Percentiles rank a stretch among this genome's conserved stretches.
These are phyloP conservation scores for Sporothrix curviconia DNA, from an alignment of 2,329 filamentous ascomycete species.

Conservation along the genomic window DNA sequence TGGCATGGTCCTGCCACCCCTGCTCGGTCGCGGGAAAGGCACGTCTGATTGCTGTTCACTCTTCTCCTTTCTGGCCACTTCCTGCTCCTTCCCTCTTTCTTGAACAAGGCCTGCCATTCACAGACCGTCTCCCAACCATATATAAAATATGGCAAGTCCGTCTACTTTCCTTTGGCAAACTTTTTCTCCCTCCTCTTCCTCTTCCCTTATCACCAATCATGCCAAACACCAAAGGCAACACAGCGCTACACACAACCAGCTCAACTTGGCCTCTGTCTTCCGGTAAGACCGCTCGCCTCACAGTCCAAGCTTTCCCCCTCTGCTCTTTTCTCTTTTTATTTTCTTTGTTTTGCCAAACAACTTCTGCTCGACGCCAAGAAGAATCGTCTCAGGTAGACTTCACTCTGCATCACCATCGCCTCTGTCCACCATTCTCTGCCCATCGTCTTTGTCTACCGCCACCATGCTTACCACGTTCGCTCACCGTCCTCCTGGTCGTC, in stretches of 20 bases:
- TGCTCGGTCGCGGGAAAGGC: too few relatives aligned
- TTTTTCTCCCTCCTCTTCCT: not conserved
- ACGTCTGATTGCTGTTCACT: too few relatives aligned
- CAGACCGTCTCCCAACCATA: too few relatives aligned
- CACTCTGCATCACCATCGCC: not conserved
- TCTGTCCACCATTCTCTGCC: not conserved
- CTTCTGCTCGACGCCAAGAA: not conserved
- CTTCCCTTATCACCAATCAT: not conserved
- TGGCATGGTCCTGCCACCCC: too few relatives aligned
- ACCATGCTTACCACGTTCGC: not conserved
- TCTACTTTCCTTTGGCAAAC: too few relatives aligned
- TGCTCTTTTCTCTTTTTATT: not conserved
- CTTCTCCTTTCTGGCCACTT: too few relatives aligned
- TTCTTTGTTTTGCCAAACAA: not conserved
- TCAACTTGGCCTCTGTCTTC: conserved; percentile 1
- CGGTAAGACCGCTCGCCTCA: not conserved
- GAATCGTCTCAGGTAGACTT: not conserved
- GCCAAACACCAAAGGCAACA: not conserved
- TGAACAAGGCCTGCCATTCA: too few relatives aligned
- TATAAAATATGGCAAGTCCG: too few relatives aligned
- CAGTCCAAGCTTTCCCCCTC: not conserved
- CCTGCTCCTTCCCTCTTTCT: too few relatives aligned
- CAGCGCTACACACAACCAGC: not conserved
- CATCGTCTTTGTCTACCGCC: not conserved
- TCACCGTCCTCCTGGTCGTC: conserved; percentile 8